These are phyloP conservation scores for Cercospora zeina DNA, from an alignment of 2,329 filamentous ascomycete genomes.

Conservation along the genomic window DNA sequence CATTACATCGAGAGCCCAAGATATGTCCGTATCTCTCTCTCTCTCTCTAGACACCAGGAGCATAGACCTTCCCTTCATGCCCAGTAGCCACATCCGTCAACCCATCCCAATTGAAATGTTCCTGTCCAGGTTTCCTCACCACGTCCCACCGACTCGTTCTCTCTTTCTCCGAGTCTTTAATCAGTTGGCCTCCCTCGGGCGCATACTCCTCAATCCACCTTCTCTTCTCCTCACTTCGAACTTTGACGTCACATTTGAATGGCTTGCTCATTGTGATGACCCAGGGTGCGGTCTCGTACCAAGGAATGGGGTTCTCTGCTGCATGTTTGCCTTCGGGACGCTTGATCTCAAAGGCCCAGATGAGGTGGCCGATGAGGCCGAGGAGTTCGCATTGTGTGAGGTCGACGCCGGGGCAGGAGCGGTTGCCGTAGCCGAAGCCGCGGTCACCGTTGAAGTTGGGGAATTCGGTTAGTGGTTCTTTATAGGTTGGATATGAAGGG, in stretches of 20 bases:
- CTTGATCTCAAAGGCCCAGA: constrained; percentile 39
- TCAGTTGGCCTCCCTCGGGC: constrained; percentile 31
- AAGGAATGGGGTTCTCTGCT: constrained; percentile 34
- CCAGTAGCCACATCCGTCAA: constrained; percentile 30
- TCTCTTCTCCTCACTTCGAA: constrained; percentile 37
- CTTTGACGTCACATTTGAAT: constrained; percentile 36
- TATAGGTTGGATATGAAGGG: constrained; percentile 40
- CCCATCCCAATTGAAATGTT: constrained; percentile 32
- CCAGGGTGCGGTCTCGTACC: constrained; percentile 40
- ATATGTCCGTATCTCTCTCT: not conserved
- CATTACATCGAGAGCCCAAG: not conserved
- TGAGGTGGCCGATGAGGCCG: constrained; percentile 37
- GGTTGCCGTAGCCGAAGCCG: constrained; percentile 42
- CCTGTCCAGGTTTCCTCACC: constrained; percentile 25
- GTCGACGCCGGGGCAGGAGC: constrained; percentile 40
- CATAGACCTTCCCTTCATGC: constrained; percentile 19
- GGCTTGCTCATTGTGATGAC: constrained; percentile 42
- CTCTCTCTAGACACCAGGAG: constrained; percentile 14
- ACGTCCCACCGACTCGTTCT: constrained; percentile 31
- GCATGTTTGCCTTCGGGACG: constrained; percentile 32
- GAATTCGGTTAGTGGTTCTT: constrained; percentile 41
- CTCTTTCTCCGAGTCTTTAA: constrained; percentile 31
- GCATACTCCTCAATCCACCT: constrained; percentile 35
- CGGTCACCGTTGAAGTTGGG: constrained; percentile 39
- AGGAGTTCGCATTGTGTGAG: constrained; percentile 38